Conservation (phyloP, 2,329 filamentous ascomycete genomes). For the Zopfia rhizophila region DNA sequence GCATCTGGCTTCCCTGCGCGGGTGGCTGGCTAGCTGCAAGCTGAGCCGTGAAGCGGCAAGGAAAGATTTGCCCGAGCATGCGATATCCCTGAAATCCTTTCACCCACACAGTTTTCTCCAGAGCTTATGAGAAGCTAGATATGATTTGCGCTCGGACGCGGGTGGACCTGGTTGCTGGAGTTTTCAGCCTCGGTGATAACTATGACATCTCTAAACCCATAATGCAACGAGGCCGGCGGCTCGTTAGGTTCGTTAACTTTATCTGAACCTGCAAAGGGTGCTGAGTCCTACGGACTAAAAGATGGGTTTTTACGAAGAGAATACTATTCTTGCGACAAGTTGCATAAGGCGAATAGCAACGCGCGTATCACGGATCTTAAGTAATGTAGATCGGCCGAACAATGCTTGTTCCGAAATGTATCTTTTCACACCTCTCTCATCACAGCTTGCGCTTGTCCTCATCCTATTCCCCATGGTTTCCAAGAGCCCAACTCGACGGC, state of each 20-base stretch:
- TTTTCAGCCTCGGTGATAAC: slow-evolving; percentile 35
- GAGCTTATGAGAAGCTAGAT: slow-evolving; percentile 31
- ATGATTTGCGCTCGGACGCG: slow-evolving; percentile 43
- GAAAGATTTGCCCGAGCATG: slow-evolving; percentile 23
- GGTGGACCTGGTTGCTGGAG: slow-evolving; percentile 42
- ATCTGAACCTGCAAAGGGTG: slow-evolving; percentile 25
- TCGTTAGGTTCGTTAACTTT: slow-evolving; percentile 12
- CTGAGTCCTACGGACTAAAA: slow-evolving; percentile 17
- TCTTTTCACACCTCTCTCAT: slow-evolving; percentile 11
- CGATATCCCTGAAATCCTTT: slow-evolving; percentile 10
- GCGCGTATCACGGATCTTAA: slow-evolving; percentile 16
- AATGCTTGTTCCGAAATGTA: slow-evolving; percentile 13
- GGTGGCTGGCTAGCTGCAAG: slow-evolving; percentile 32
- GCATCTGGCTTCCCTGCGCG: slow-evolving; percentile 20
- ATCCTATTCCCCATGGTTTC: slow-evolving; percentile 16
- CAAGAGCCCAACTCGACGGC: slow-evolving; percentile 9
- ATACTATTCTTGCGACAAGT: slow-evolving; percentile 31
- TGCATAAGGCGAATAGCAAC: slow-evolving; percentile 26
- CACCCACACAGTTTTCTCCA: slow-evolving; percentile 6
- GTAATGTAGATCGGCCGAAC: slow-evolving; percentile 29
- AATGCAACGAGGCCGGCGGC: slow-evolving; percentile 33
- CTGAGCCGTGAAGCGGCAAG: slow-evolving; percentile 22
- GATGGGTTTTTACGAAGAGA: slow-evolving; percentile 22
- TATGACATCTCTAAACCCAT: slow-evolving; percentile 42
- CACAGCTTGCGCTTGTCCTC: not conserved